These are phyloP conservation scores for Malus hybrid DNA, from an alignment of 331 rosid genomes.

Conservation along the genomic window DNA sequence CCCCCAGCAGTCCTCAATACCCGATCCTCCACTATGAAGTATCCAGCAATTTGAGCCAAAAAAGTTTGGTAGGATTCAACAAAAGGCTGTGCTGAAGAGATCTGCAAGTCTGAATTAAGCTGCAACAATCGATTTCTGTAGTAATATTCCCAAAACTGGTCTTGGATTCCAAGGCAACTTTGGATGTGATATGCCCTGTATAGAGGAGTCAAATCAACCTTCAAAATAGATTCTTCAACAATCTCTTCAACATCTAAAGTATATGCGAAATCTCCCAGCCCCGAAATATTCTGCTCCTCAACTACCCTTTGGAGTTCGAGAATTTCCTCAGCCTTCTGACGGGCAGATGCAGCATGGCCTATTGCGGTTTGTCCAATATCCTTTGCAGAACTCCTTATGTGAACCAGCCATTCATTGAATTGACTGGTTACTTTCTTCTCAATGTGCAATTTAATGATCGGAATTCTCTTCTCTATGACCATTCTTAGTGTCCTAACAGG, in stretches of 20 bases:
- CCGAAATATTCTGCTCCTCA: constrained; percentile 47
- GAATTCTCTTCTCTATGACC: constrained; percentile 66
- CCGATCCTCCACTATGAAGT: constrained; percentile 87
- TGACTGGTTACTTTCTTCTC: constrained; percentile 72
- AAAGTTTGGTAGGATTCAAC: constrained; percentile 67
- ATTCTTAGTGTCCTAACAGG: constrained; percentile 63
- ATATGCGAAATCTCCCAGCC: constrained; percentile 39
- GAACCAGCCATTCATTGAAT: constrained; percentile 91
- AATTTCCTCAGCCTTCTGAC: constrained; percentile 79
- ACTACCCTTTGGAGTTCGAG: constrained; percentile 62
- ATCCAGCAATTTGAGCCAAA: constrained; percentile 82
- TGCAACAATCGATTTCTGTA: constrained; percentile 75
- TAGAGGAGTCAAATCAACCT: constrained; percentile 79
- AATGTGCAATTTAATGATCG: constrained; percentile 62
- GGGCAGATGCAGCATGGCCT: constrained; percentile 55
- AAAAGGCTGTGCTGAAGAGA: constrained; percentile 68
- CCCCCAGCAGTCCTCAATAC: constrained; percentile 74
- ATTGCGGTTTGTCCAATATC: constrained; percentile 78
- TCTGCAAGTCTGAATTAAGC: constrained; percentile 76
- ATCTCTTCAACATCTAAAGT: constrained; percentile 65
- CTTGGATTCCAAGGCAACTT: constrained; percentile 62
- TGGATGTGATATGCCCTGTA: constrained; percentile 92
- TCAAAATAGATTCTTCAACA: constrained; percentile 59
- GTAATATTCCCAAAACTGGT: constrained; percentile 74
- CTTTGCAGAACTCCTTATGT: constrained; percentile 74